Evolutionary conservation across 2,329 filamentous ascomycete species (phyloP), one percentile per base, ranked within the genome.

Genomic region (Stagonosporopsis rhizophila): DNA sequence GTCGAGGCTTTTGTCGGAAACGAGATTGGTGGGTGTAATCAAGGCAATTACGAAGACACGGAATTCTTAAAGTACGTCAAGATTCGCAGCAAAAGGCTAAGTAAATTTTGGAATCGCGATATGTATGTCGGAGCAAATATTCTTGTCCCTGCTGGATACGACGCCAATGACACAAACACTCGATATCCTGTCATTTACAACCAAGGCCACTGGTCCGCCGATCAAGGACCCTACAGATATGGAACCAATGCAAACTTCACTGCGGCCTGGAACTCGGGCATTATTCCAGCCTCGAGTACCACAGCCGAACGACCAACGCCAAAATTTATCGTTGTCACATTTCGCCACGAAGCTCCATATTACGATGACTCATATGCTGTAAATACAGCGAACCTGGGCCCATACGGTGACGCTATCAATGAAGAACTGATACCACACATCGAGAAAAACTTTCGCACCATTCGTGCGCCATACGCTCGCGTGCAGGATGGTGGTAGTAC

Each of bases 311-410:
- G 68, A 6, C 61, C 67, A n/a, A 64, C 68, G 1, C 73, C 75
- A 0, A 76, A 75, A 40, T 57, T 77, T 56, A 76, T 77, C 22
- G 44, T 75, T 1, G 69, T 77, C 5, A 70, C 66, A 1, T 74
- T 77, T 58, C 73, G 75, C n/a, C 75, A 77, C 41, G 75, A 77
- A 58, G 59, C 67, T 0, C 69, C 75, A 0, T 77, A 68, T 48
- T 77, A 77, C 56, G 75, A 77, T 47, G 74, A 77, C 46, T 77
- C 74, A 0, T 77, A 77, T 50, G 74, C 69, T 0, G 75, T 77
- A 38, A 77, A 77, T 48, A 75, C 73, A 0, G 74, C 75, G 2
- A 77, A 77, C 42, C 61, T 77, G 6, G 75, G 75, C 3, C 75
- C 75, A 3, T 77, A 72, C 35, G 75, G 75, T 9, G 75, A 76